These are phyloP conservation scores for Phytopythium montanum DNA, from an alignment of 352 stramenopile genomes.

Conservation along the genomic window DNA sequence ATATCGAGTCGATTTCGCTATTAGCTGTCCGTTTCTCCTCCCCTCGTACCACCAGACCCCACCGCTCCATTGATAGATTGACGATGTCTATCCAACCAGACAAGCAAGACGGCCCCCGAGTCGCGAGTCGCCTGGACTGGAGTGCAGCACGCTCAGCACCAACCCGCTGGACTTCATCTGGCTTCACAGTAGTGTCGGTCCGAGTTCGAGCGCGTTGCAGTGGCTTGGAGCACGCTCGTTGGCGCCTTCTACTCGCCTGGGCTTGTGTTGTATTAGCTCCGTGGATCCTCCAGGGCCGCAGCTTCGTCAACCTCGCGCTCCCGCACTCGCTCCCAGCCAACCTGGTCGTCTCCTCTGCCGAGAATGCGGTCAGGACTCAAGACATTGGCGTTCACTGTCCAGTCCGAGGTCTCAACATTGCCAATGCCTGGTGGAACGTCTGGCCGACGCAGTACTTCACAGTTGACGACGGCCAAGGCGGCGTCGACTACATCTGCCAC, in stretches of 20 bases:
- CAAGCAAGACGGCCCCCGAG: not conserved
- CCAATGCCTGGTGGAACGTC: constrained; percentile 30
- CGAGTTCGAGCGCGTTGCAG: not conserved
- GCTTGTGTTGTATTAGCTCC: constrained; percentile 7
- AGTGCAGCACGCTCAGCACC: not conserved
- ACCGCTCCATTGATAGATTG: too few relatives aligned
- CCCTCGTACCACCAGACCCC: too few relatives aligned
- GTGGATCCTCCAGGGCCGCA: constrained; percentile 29
- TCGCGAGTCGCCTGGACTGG: not conserved
- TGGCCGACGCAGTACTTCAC: constrained; percentile 14
- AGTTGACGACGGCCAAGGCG: not conserved
- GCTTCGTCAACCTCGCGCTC: constrained; percentile 22
- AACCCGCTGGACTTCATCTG: too few relatives aligned
- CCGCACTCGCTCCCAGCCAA: constrained; percentile 22
- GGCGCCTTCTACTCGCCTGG: not conserved
- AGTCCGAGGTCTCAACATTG: constrained; percentile 21
- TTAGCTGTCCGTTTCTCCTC: too few relatives aligned
- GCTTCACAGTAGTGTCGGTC: not conserved
- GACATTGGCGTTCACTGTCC: constrained; percentile 18
- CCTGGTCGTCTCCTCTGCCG: constrained; percentile 5
- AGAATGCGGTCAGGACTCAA: not conserved
- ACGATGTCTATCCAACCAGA: too few relatives aligned
- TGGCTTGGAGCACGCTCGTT: not conserved
- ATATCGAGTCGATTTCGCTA: too few relatives aligned
- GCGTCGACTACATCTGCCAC: constrained; percentile 13